A percentile compares a stretch with the other conserved stretches of the same genome.
Conservation (phyloP, 495 filamentous ascomycete species). For the Glonium stellatum region DNA sequence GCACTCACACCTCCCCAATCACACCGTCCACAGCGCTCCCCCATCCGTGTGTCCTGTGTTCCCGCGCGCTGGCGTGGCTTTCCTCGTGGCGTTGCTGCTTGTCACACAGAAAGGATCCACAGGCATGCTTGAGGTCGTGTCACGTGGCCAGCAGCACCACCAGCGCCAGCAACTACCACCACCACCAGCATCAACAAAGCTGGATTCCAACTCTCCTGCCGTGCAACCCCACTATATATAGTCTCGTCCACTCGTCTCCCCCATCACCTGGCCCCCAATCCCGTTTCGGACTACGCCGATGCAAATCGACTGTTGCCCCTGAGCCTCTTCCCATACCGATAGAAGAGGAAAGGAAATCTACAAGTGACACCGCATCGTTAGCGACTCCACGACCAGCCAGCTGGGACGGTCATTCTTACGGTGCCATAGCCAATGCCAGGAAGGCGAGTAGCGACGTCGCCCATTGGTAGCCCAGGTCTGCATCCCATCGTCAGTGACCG, state of each 20-base stretch:
- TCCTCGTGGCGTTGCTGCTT: slow-evolving; percentile 17
- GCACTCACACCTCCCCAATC: background rate
- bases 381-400: slow-evolving; percentile 11
- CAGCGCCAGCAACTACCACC: background rate
- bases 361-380: slow-evolving; percentile 10
- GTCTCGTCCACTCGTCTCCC: slow-evolving; percentile 19
- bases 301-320: slow-evolving; percentile 38
- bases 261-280: slow-evolving; percentile 11
- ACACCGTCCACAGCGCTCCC: background rate
- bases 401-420: slow-evolving; percentile 30
- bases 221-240: slow-evolving; percentile 26
- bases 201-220: slow-evolving; percentile 21
- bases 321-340: slow-evolving; percentile 38
- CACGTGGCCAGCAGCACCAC: slow-evolving; percentile 19
- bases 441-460: slow-evolving; percentile 40
- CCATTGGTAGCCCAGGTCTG: slow-evolving; percentile 40
- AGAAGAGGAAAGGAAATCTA: slow-evolving; percentile 38
- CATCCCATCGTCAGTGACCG: slow-evolving; percentile 31
- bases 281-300: slow-evolving; percentile 21
- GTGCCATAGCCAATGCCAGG: slow-evolving; percentile 39
- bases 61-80: slow-evolving; percentile 27
- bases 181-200: background rate
- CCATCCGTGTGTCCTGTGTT: slow-evolving; percentile 7
- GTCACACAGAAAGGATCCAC: slow-evolving; percentile 13
- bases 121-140: slow-evolving; percentile 23